Evolutionary conservation across 1,284 basidiomycete genomes (phyloP), one percentile per base, ranked within the genome.

Genomic region (Mrakiaceae sp.): DNA sequence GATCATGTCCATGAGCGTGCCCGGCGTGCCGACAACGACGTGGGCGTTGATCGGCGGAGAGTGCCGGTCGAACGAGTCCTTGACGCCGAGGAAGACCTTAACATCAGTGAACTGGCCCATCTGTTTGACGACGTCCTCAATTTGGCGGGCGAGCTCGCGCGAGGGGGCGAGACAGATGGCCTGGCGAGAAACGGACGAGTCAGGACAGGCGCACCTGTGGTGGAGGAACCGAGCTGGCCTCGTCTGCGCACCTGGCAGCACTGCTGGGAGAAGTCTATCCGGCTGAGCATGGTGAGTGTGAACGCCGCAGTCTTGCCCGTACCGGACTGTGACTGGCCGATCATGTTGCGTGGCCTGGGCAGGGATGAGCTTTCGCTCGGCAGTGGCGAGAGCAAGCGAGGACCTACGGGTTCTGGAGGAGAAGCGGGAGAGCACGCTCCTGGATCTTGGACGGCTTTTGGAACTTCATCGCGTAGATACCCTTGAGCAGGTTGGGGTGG

Each of bases 301-400:
- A 99, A 99, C 2, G 96, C 96, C 5, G 96, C 96, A 3, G 96
- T 98, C 80, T 99, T 99, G 64, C 96, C 96, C 7, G 96, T 99
- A 53, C 96, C 96, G 40, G 96, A 98, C 75, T 99, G 96, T 59
- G 93, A 97, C 78, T 99, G 96, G 9, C 93, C 96, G 75, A 98
- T 98, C 87, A 98, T 95, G 78, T 98, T 98, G 66, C 87, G 87
- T 6, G 94, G 88, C 16, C 93, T 96, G 49, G 4, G 4, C 54
- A 14, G 49, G 9, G 44, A 49, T 67, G 8, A 64, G 58, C 54
- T 52, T 5, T 12, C 57, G 43, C 9, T 62, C 43, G 44, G 40
- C 51, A n/a, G 16, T 4, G 42, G n/a, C 42, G n/a, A 66, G 43
- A 12, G 12, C 8, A 44, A 54, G 27, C 3, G 52, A 11, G 72